phyloP scores from a whole-genome alignment of 306 rosid genomes.

The Prosopis cineraria region DNA sequence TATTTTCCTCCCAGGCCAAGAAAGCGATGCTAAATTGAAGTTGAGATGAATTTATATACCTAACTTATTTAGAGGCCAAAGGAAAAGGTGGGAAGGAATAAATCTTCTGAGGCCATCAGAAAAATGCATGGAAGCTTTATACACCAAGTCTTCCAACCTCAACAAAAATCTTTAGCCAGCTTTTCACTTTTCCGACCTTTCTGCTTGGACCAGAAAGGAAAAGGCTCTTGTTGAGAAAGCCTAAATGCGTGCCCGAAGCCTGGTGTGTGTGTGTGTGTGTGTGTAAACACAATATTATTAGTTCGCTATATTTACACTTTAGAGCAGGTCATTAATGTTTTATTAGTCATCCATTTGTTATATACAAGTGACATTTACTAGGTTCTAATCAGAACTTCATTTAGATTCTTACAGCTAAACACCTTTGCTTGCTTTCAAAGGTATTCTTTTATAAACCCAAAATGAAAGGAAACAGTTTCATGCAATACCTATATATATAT shows the following conservation, averaged over 20 bases:
- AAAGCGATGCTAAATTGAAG: conserved; percentile 11
- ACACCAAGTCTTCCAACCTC: conserved; percentile 47
- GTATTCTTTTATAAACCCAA: conserved; percentile 54
- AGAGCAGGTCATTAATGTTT: conserved; percentile 7
- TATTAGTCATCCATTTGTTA: neutral
- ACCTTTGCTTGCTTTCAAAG: conserved; percentile 69
- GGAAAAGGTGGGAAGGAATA: conserved; percentile 61
- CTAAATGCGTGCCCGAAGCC: conserved; percentile 37
- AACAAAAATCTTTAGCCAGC: conserved; percentile 24
- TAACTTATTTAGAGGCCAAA: conserved; percentile 18
- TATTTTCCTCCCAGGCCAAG: neutral
- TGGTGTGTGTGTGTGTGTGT: conserved; percentile 39
- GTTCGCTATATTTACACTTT: neutral
- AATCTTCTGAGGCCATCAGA: conserved; percentile 25
- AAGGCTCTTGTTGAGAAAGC: conserved; percentile 35
- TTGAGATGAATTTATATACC: neutral
- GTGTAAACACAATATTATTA: neutral
- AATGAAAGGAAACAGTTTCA: conserved; percentile 25
- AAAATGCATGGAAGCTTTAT: conserved; percentile 47
- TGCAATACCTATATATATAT: conserved; percentile 42
- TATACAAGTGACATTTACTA: neutral
- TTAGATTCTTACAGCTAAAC: conserved; percentile 42
- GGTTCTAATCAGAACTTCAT: conserved; percentile 1
- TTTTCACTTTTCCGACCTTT: conserved; percentile 42
- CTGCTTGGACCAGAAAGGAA: conserved; percentile 26